Evolutionary conservation across 106 monocot genomes (phyloP).

Genomic region (Dioscorea dumetorum): DNA sequence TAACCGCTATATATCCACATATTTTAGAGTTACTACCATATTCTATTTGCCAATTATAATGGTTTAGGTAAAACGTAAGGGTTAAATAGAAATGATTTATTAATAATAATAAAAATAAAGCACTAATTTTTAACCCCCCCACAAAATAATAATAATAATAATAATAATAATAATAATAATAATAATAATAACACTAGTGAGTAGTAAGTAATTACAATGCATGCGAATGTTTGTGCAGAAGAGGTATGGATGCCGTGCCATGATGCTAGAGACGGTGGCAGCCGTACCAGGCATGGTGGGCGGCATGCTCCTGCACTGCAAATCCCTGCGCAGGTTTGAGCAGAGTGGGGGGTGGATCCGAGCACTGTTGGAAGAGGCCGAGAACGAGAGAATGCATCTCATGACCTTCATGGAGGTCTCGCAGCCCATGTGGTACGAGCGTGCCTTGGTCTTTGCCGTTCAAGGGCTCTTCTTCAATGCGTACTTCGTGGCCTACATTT

Average conservation of each 20-base stretch:
- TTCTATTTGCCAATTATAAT: too few species aligned
- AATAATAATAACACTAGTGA: too few species aligned
- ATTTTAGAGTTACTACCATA: too few species aligned
- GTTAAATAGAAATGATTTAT: too few species aligned
- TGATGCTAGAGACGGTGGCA: slow-evolving; percentile 94
- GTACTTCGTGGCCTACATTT: slow-evolving; percentile 71
- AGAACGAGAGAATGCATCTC: slow-evolving; percentile 89
- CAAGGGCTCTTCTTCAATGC: slow-evolving; percentile 92
- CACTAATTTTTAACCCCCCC: too few species aligned
- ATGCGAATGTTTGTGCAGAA: slow-evolving; percentile 28
- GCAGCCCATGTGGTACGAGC: slow-evolving; percentile 74
- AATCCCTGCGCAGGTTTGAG: slow-evolving; percentile 76
- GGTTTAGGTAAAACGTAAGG: too few species aligned
- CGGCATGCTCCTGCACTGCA: slow-evolving; percentile 66
- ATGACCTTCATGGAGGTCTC: slow-evolving; percentile 95
- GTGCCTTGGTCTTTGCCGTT: slow-evolving; percentile 64
- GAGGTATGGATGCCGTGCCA: slow-evolving; percentile 79
- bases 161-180: too few species aligned
- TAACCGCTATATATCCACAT: too few species aligned
- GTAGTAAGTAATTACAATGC: too few species aligned
- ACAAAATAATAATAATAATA: too few species aligned
- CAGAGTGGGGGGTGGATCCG: slow-evolving; percentile 85
- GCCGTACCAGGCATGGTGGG: slow-evolving; percentile 92
- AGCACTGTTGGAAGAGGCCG: slow-evolving; percentile 75
- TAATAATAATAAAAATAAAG: too few species aligned